Conservation (phyloP, 345 rosid species). For the Anastatica hierochuntica region DNA sequence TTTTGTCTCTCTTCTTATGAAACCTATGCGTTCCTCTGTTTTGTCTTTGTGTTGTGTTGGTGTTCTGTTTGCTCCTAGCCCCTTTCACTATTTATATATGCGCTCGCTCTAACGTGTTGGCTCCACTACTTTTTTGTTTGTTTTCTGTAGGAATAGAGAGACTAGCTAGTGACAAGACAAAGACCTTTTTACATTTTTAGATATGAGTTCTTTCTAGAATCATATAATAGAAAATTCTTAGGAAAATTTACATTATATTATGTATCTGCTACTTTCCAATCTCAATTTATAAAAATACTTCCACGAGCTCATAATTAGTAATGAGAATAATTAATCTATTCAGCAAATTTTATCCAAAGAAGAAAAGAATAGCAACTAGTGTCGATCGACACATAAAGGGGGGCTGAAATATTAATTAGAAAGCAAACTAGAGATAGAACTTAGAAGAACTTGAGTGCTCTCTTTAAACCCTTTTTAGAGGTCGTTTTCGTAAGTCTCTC, state of each 20-base stretch:
- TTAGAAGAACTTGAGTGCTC: conserved; percentile 4
- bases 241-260: not conserved
- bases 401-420: no score
- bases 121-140: conserved; percentile 23
- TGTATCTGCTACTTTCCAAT: not conserved
- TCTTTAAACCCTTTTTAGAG: not conserved
- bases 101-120: conserved; percentile 18
- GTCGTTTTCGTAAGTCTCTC: conserved; percentile 5
- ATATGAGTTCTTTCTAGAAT: conserved; percentile 18
- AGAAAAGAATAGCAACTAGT: conserved; percentile 5
- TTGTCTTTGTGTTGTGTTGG: conserved; percentile 21
- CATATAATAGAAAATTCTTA: not conserved
- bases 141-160: conserved; percentile 7
- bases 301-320: not conserved
- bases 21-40: conserved; percentile 16
- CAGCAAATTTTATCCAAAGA: not conserved
- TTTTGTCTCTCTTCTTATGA: not conserved
- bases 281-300: conserved; percentile 9
- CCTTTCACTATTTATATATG: conserved; percentile 47
- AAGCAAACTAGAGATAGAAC: not conserved
- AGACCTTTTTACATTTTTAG: conserved; percentile 23
- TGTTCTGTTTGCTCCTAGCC: conserved; percentile 15
- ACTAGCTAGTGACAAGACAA: conserved; percentile 29
- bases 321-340: conserved; percentile 6
- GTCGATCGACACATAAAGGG: not conserved